Evolutionary conservation across 805 yeast genomes (phyloP), one percentile per base, ranked within the genome.

Genomic region (Limtongozyma cylindracea): DNA sequence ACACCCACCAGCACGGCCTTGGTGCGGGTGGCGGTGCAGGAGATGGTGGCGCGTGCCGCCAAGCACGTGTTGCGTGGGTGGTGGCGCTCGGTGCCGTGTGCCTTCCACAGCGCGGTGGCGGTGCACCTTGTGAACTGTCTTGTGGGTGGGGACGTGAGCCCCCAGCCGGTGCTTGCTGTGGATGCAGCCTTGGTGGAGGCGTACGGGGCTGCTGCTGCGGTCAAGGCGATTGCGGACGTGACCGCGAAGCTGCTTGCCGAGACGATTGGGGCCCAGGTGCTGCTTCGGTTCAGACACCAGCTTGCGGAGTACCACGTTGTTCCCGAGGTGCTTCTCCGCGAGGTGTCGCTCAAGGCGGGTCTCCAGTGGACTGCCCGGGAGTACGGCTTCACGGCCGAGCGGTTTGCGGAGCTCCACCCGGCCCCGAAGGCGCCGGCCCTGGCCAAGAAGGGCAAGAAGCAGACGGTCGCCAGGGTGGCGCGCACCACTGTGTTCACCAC

Each of bases 321-420:
- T 16, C 9, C 31, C 8, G 33, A 42, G 2, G 30, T 38, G 10
- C 27, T 58, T 19, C 50, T 77, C 34, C 66, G 82, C 46, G 73
- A 69, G 31, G 53, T 80, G 29, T 66, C 93, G 8, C 34, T 51
- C 24, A 72, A 74, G 44, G 62, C 68, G 32, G 96, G 96, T 45
- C 62, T 84, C 23, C 98, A 88, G 50, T 70, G 92, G 74, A 46
- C 52, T 27, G 51, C 59, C 8, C 56, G 46, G 28, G 37, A 46
- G 8, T 67, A 61, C 36, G 46, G 40, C 8, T 61, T 63, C 39
- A 52, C 61, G 16, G 38, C 7, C 24, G 33, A 4, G 27, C 30
- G 6, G 21, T 31, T 3, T 27, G 29, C 8, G 20, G 13, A 2
- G 13, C 23, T 9, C 35, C 28, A 13, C 13, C 37, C 13, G 25